These are phyloP conservation scores for Boletales sp. DNA, from an alignment of 768 basidiomycete genomes.

Conservation along the genomic window DNA sequence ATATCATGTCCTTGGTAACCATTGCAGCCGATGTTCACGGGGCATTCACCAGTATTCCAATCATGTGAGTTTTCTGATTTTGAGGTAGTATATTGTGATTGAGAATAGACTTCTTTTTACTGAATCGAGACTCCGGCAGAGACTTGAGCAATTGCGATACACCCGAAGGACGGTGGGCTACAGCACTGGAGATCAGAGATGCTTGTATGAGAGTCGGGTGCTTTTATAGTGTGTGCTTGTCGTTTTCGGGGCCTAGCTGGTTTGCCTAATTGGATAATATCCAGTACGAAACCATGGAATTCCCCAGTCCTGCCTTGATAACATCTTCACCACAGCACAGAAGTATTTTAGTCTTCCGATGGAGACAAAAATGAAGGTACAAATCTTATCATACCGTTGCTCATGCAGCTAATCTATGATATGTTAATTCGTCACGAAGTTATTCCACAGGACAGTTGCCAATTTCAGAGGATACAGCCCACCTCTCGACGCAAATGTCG, in stretches of 20 bases:
- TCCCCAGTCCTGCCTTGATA: slow-evolving; percentile 44
- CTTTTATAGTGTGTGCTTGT: slow-evolving; percentile 59
- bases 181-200: slow-evolving; percentile 61
- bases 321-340: slow-evolving; percentile 45
- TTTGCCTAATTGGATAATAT: not conserved
- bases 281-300: slow-evolving; percentile 81
- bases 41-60: slow-evolving; percentile 1
- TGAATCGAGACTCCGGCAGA: slow-evolving; percentile 7
- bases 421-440: slow-evolving; percentile 34
- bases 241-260: not conserved
- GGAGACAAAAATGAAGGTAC: slow-evolving; percentile 64
- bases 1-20: not conserved
- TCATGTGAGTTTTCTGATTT: not conserved
- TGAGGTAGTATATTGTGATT: not conserved
- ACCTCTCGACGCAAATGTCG: slow-evolving; percentile 67
- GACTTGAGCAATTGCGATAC: slow-evolving; percentile 19
- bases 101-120: no score
- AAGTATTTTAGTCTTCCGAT: slow-evolving; percentile 65
- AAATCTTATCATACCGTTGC: slow-evolving; percentile 5
- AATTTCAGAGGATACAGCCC: slow-evolving; percentile 80
- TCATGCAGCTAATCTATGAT: not conserved
- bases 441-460: slow-evolving; percentile 61
- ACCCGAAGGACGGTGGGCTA: slow-evolving; percentile 32
- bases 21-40: not conserved
- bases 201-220: slow-evolving; percentile 84